Conservation (phyloP, 176 grass and related monocot genomes). For the Neostapfia colusana region DNA sequence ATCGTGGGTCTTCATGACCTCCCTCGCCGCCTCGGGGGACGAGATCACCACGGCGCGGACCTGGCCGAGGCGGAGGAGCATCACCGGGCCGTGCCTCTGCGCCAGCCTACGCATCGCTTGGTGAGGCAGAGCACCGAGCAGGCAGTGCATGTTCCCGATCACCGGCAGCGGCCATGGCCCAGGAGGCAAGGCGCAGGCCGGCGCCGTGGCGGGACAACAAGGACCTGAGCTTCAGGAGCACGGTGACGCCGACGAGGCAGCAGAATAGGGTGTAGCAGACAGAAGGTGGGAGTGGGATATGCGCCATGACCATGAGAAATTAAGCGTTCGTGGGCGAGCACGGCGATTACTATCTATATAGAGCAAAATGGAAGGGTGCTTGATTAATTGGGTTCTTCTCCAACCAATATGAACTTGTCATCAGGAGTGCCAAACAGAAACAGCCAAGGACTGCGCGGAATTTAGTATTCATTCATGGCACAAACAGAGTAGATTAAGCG, state of each 20-base stretch:
- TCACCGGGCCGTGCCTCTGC: slow-evolving; percentile 35
- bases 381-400: not conserved
- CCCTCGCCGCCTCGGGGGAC: slow-evolving; percentile 46
- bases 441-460: too few relatives aligned
- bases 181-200: slow-evolving; percentile 15
- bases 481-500: not conserved
- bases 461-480: too few relatives aligned
- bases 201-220: not conserved
- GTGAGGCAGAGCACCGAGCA: slow-evolving; percentile 46
- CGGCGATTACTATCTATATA: not conserved
- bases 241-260: not conserved
- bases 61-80: slow-evolving; percentile 38
- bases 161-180: slow-evolving; percentile 29
- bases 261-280: not conserved
- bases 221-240: not conserved
- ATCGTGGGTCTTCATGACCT: slow-evolving; percentile 65
- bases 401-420: not conserved
- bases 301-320: not conserved
- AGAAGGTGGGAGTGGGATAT: not conserved
- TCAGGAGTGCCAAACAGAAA: not conserved
- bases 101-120: slow-evolving; percentile 42
- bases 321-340: too few relatives aligned
- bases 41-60: slow-evolving; percentile 50
- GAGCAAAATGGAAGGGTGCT: not conserved
- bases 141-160: slow-evolving; percentile 45